Evolutionary conservation across 108 stramenopile species (phyloP).

Genomic region (Cylindrotheca closterium): DNA sequence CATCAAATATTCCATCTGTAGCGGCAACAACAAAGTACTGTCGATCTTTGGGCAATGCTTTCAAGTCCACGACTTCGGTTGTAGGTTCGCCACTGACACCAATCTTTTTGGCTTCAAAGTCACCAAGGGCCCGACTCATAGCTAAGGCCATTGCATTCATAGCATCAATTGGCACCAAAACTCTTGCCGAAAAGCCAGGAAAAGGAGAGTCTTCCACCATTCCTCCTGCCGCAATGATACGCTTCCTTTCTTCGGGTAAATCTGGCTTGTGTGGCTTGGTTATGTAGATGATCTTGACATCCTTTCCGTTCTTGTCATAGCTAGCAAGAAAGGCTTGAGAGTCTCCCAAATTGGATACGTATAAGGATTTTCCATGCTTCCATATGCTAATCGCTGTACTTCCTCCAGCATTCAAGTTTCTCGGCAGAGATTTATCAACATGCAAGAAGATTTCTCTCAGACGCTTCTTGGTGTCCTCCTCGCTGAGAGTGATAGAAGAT

Average conservation of each 20-base stretch:
- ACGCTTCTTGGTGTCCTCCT: constrained; percentile 5
- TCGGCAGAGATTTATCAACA: constrained; percentile 43
- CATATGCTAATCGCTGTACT: constrained; percentile 57
- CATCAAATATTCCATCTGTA: constrained; percentile 75
- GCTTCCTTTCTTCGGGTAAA: constrained; percentile 50
- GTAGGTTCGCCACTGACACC: constrained; percentile 67
- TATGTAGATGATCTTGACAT: constrained; percentile 23
- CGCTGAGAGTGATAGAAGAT: not conserved
- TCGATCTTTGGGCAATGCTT: constrained; percentile 15
- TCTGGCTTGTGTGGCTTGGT: constrained; percentile 66
- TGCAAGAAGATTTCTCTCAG: constrained; percentile 39
- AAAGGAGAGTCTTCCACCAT: constrained; percentile 41
- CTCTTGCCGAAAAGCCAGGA: constrained; percentile 29
- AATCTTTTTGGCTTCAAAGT: constrained; percentile 52
- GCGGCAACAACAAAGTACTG: constrained; percentile 56
- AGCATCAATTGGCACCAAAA: constrained; percentile 26
- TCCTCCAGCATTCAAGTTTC: constrained; percentile 28
- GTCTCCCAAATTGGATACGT: constrained; percentile 73
- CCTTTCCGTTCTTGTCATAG: constrained; percentile 12
- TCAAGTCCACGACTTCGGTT: constrained; percentile 40
- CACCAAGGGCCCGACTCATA: constrained; percentile 78
- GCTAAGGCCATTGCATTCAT: constrained; percentile 47
- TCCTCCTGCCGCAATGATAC: constrained; percentile 74
- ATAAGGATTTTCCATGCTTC: constrained; percentile 34
- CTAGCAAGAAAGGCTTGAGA: constrained; percentile 56